Evolutionary conservation across 1,139 yeast genomes (phyloP).

Genomic region (Pichia sp.): DNA sequence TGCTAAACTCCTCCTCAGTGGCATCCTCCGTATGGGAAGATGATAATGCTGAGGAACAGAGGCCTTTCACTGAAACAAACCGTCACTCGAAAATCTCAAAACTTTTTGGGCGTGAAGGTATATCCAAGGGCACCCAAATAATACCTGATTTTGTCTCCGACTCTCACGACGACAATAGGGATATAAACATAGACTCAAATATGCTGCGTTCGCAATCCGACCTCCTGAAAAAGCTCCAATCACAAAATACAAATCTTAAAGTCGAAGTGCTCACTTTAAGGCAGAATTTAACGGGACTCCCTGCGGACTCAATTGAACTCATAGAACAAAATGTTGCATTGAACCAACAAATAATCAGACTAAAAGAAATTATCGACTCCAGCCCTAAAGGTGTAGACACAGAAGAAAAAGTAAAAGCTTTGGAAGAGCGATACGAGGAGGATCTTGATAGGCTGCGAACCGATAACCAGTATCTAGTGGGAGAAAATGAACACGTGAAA

Average conservation of each 20-base stretch:
- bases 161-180: constrained; percentile 5
- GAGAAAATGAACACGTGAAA: constrained; percentile 13
- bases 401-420: constrained; percentile 8
- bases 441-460: background rate
- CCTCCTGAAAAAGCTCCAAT: constrained; percentile 45
- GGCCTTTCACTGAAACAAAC: constrained; percentile 7
- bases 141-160: constrained; percentile 28
- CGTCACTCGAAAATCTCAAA: constrained; percentile 7
- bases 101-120: constrained; percentile 6
- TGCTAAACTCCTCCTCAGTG: constrained; percentile 13
- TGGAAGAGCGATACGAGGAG: constrained; percentile 4
- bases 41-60: background rate
- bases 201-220: constrained; percentile 55
- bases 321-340: constrained; percentile 40
- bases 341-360: constrained; percentile 22
- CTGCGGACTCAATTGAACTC: constrained; percentile 40
- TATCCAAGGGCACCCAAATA: constrained; percentile 26
- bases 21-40: constrained; percentile 19
- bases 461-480: constrained; percentile 9
- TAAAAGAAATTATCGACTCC: constrained; percentile 2
- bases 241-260: constrained; percentile 61
- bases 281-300: constrained; percentile 44
- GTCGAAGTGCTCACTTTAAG: constrained; percentile 54
- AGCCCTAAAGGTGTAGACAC: constrained; percentile 3
- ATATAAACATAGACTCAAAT: constrained; percentile 31